These are phyloP conservation scores for Sapria himalayana DNA, from an alignment of 345 rosid genomes.

Conservation along the genomic window DNA sequence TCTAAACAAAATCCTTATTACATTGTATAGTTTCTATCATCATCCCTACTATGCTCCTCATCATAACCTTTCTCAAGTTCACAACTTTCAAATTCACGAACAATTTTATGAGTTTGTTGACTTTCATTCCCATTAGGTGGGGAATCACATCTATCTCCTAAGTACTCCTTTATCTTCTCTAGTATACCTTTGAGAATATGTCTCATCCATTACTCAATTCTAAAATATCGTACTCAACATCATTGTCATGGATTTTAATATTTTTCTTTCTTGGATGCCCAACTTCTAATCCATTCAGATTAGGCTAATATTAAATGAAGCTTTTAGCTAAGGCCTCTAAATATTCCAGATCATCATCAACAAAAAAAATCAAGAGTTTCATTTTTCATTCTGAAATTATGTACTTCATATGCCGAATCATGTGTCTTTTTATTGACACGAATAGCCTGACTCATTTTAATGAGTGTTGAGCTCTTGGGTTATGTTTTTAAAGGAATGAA, in stretches of 20 bases:
- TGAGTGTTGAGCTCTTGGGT: too few relatives aligned
- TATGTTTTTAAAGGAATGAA: too few relatives aligned
- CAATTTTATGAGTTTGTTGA: constrained; percentile 56
- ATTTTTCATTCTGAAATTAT: constrained; percentile 19
- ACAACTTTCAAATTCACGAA: constrained; percentile 39
- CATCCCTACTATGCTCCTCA: constrained; percentile 28
- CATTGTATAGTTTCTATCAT: constrained; percentile 67
- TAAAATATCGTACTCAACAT: constrained; percentile 57
- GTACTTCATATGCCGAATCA: too few relatives aligned
- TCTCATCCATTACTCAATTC: constrained; percentile 59
- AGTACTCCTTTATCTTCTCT: constrained; percentile 47
- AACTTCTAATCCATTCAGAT: too few relatives aligned
- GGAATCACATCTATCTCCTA: constrained; percentile 57
- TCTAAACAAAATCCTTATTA: too few relatives aligned
- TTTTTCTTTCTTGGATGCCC: too few relatives aligned
- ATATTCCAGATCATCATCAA: too few relatives aligned
- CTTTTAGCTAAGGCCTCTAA: too few relatives aligned
- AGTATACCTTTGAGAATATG: constrained; percentile 45
- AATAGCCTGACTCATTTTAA: too few relatives aligned
- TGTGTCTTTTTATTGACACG: too few relatives aligned
- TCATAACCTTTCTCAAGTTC: constrained; percentile 43
- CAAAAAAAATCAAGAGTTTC: constrained; percentile 26
- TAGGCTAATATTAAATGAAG: too few relatives aligned
- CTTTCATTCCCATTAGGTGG: constrained; percentile 88
- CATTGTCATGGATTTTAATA: too few relatives aligned